Conservation (phyloP, 495 filamentous ascomycete genomes). For the Hypoxylon perforatum region DNA sequence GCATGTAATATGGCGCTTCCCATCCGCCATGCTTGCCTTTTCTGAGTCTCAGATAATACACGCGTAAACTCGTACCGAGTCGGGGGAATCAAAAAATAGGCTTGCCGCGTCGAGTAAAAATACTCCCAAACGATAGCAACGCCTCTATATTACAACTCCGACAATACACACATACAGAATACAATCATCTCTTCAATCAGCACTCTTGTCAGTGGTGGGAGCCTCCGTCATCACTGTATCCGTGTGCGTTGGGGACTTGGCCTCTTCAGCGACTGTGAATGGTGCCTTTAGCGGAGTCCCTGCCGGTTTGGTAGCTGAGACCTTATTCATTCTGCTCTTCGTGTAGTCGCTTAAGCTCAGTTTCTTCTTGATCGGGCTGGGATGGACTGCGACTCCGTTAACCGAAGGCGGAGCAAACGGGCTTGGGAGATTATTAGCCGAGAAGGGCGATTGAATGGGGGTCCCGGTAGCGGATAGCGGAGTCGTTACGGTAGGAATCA, state of each 20-base stretch:
- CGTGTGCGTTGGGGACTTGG: constrained; percentile 52
- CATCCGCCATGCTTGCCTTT: constrained; percentile 6
- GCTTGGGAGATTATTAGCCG: constrained; percentile 47
- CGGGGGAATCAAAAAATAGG: constrained; percentile 8
- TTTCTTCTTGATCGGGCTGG: constrained; percentile 76
- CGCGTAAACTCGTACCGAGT: neutral
- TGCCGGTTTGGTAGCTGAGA: constrained; percentile 51
- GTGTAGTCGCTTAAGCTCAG: constrained; percentile 79
- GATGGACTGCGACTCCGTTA: constrained; percentile 58
- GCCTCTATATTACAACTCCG: constrained; percentile 17
- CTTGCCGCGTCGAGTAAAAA: neutral
- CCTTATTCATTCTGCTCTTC: constrained; percentile 63
- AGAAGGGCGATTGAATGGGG: constrained; percentile 64
- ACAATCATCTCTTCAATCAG: constrained; percentile 24
- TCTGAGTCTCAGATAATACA: neutral
- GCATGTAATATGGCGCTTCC: constrained; percentile 23
- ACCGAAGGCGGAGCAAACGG: constrained; percentile 57
- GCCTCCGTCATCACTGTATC: constrained; percentile 46
- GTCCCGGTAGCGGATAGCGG: constrained; percentile 57
- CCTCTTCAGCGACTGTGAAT: constrained; percentile 50
- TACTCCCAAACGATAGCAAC: constrained; percentile 5
- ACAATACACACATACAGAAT: no score
- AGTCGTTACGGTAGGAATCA: constrained; percentile 49
- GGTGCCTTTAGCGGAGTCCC: constrained; percentile 50
- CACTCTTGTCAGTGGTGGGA: constrained; percentile 46